These are phyloP conservation scores for Beverwykella pulmonaria DNA, from an alignment of 495 filamentous ascomycete genomes.

Conservation along the genomic window DNA sequence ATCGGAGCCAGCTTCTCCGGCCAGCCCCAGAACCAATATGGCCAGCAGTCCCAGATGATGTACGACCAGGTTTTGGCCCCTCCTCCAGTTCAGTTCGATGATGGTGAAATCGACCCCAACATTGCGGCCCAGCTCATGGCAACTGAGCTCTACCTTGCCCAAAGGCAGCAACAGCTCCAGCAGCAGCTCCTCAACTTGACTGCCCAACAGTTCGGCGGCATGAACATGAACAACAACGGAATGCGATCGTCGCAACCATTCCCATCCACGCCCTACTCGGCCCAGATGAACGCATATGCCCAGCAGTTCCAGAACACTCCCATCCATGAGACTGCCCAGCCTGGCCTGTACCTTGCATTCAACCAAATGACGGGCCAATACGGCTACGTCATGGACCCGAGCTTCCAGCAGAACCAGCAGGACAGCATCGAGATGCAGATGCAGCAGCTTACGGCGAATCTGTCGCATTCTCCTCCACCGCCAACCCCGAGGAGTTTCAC, in stretches of 20 bases:
- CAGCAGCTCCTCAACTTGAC: slow-evolving; percentile 55
- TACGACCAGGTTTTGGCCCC: slow-evolving; percentile 88
- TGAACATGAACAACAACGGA: slow-evolving; percentile 59
- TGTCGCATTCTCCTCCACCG: slow-evolving; percentile 44
- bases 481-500: slow-evolving; percentile 39
- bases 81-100: slow-evolving; percentile 68
- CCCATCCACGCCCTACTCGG: slow-evolving; percentile 48
- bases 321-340: slow-evolving; percentile 68
- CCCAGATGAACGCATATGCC: slow-evolving; percentile 60
- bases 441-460: slow-evolving; percentile 46
- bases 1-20: slow-evolving; percentile 58
- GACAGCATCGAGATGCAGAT: slow-evolving; percentile 42
- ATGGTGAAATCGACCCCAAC: slow-evolving; percentile 75
- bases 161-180: slow-evolving; percentile 83
- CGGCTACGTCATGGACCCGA: slow-evolving; percentile 68
- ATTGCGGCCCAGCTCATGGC: slow-evolving; percentile 81
- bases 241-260: slow-evolving; percentile 47
- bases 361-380: slow-evolving; percentile 82
- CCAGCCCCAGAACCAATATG: slow-evolving; percentile 46
- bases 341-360: slow-evolving; percentile 77
- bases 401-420: slow-evolving; percentile 33
- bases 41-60: slow-evolving; percentile 57
- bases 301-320: slow-evolving; percentile 78
- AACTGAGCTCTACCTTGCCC: slow-evolving; percentile 81
- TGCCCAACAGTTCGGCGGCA: slow-evolving; percentile 75